A percentile compares a stretch with the other conserved stretches of the same genome.
Evolutionary conservation across 768 basidiomycete species (phyloP).

Genomic region (Pulveroboletus ravenelii): DNA sequence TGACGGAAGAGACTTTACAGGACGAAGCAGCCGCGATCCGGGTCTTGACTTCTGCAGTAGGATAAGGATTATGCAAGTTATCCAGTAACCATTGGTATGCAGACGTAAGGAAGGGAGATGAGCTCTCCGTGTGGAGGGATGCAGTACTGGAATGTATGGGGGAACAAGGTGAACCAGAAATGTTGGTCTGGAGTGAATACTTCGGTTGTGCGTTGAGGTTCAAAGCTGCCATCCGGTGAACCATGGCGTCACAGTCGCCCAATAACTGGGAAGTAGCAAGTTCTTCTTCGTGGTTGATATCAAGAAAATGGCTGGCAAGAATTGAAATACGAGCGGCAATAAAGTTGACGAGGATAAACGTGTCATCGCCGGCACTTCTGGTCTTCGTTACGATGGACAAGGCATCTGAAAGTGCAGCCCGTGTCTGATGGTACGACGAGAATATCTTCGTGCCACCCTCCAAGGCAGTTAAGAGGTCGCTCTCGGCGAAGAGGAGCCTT

Average conservation of each 20-base stretch:
- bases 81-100: conserved; percentile 40
- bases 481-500: neutral
- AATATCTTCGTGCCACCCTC: neutral
- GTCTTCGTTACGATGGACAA: neutral
- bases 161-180: too few relatives aligned
- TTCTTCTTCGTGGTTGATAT: conserved; percentile 4
- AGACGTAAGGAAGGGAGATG: conserved; percentile 1
- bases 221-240: neutral
- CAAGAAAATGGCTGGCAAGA: conserved; percentile 3
- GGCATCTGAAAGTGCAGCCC: neutral
- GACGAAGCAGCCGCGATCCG: conserved; percentile 17
- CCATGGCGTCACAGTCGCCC: conserved; percentile 5
- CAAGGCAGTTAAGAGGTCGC: neutral
- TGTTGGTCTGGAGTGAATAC: too few relatives aligned
- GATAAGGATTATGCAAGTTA: conserved; percentile 53
- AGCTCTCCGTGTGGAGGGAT: neutral
- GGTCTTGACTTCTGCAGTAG: conserved; percentile 28
- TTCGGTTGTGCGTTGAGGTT: neutral
- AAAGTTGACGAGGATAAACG: neutral
- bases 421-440: neutral
- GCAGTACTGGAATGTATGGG: neutral
- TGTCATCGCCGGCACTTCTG: neutral
- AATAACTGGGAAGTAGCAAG: neutral
- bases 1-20: conserved; percentile 29
- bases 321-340: conserved; percentile 6